Evolutionary conservation across 75 land plant genomes (phyloP), one percentile per base, ranked within the genome.

Genomic region (Selaginella moellendorffii): DNA sequence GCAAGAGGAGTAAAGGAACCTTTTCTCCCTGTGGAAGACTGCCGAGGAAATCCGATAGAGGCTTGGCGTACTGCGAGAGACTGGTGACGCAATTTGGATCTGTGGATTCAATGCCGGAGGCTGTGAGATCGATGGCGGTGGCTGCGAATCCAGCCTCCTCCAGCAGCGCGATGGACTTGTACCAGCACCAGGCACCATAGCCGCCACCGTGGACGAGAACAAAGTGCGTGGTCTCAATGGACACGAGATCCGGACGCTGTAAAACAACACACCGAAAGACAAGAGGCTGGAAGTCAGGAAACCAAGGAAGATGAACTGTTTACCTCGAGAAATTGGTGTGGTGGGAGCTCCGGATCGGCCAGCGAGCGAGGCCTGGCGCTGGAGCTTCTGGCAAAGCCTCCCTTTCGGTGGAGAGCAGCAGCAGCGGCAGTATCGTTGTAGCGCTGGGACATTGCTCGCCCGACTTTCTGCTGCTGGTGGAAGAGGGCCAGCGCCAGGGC

Each of bases 151-250:
- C 91, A 18, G 74, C 71, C 69, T 84, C 87, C 65, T 87, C 88
- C 59, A 87, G 61, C n/a, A 72, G 52, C 30, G 91, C 73, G 68
- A 92, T 85, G 1, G 87, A 80, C 73, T 88, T 92, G 67, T 88
- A 92, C 97, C 97, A 92, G 73, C 97, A 92, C 97, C 97, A 92
- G 58, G 97, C 97, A 64, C 97, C 97, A 70, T 85, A 81, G 58
- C 97, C 97, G 66, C 97, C 96, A 54, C 97, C 97, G 77, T 92
- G 96, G 26, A 92, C 90, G 58, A 92, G 80, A 1, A 92, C 85
- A 67, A 92, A 80, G 61, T 81, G 85, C 22, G 67, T 74, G 2
- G 86, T 83, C 68, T 92, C 97, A 21, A 86, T 42, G 29, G 68
- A 72, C 28, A 78, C 79, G 52, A 29, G 5, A 36, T 36, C 46